These are phyloP conservation scores for Didymella sp. DNA, from an alignment of 2,329 filamentous ascomycete genomes.

Conservation along the genomic window DNA sequence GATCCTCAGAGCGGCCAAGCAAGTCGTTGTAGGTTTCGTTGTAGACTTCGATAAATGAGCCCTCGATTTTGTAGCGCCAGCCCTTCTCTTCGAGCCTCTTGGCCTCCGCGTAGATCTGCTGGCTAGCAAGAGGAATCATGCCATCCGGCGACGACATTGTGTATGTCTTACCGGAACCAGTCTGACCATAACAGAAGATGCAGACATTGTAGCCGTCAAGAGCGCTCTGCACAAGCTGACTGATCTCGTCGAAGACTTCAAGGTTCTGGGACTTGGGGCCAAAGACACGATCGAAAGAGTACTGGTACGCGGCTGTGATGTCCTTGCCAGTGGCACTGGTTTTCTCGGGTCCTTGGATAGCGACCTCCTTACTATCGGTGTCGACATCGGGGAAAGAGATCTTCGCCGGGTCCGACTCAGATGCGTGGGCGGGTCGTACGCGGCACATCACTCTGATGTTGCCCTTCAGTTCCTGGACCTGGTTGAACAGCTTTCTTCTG, in stretches of 20 bases:
- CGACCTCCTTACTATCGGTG: constrained; percentile 86
- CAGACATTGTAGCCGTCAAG: constrained; percentile 98
- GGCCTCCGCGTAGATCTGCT: constrained; percentile 92
- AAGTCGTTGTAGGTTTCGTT: constrained; percentile 96
- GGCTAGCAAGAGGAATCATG: constrained; percentile 92
- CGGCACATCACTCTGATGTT: constrained; percentile 99
- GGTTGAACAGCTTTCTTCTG: constrained; percentile 91
- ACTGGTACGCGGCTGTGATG: constrained; percentile 79
- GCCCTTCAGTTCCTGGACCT: constrained; percentile 95
- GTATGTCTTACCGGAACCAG: constrained; percentile 93
- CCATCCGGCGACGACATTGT: constrained; percentile 96
- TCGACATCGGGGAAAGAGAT: constrained; percentile 80
- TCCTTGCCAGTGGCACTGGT: constrained; percentile 79
- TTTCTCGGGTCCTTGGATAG: constrained; percentile 82
- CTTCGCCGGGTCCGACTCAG: constrained; percentile 69
- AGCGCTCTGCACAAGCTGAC: constrained; percentile 93
- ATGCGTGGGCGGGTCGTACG: constrained; percentile 75
- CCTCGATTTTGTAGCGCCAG: constrained; percentile 93
- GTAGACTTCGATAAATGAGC: constrained; percentile 96
- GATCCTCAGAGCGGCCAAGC: constrained; percentile 72
- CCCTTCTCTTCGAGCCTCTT: constrained; percentile 85
- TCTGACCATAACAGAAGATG: constrained; percentile 98
- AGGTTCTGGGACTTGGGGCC: constrained; percentile 77
- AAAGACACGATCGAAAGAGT: constrained; percentile 94
- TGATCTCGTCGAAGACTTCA: constrained; percentile 94